A percentile compares a stretch with the other conserved stretches of the same genome.
phyloP scores from a whole-genome alignment of 306 rosid species.

The Lotus japonicus region DNA sequence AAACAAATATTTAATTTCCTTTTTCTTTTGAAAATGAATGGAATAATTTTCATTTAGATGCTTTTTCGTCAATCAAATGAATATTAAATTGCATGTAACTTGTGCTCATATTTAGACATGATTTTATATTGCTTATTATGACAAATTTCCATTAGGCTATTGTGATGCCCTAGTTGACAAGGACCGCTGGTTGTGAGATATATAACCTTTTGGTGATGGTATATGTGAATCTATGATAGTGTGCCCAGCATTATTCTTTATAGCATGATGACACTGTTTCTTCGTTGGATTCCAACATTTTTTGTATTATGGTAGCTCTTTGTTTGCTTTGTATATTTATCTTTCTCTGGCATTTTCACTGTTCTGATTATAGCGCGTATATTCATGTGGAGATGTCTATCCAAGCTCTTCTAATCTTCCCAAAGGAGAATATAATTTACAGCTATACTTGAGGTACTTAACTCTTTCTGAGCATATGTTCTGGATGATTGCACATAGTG shows the following conservation, averaged over 20 bases:
- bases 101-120: conserved; percentile 3
- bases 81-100: background rate
- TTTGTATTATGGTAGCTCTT: conserved; percentile 8
- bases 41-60: background rate
- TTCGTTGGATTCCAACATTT: background rate
- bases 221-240: conserved; percentile 4
- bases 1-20: conserved; percentile 17
- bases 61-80: background rate
- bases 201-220: conserved; percentile 4
- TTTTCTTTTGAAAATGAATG: background rate
- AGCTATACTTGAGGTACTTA: conserved; percentile 65
- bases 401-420: conserved; percentile 73
- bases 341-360: conserved; percentile 8
- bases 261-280: background rate
- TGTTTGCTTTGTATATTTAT: conserved; percentile 14
- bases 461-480: conserved; percentile 21
- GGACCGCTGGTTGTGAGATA: background rate
- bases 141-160: background rate
- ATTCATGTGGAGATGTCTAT: conserved; percentile 83
- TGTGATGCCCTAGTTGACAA: background rate
- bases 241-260: background rate
- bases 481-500: conserved; percentile 6
- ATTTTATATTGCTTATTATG: conserved; percentile 8
- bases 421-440: conserved; percentile 86
- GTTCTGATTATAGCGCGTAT: conserved; percentile 51